Base-by-base conservation (phyloP, 768 basidiomycete species). In the Pleurotus giganteus region DNA sequence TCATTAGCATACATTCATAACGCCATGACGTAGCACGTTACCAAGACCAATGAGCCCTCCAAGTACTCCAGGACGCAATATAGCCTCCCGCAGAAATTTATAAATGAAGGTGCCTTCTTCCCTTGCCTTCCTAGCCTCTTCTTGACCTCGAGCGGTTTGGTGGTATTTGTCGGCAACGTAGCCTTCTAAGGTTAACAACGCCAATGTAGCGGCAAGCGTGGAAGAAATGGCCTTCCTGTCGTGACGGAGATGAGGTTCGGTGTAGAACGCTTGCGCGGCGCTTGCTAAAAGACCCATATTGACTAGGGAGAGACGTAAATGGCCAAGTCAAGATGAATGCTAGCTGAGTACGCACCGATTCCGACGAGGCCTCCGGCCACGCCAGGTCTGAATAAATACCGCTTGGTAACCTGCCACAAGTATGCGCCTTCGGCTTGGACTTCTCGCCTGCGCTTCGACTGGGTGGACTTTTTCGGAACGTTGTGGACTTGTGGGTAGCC, bases 291-390 rank as follows among this genome's bases (percentile, higher is more conserved):
- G 68, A 17, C 89, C 89, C 58, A 91, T 70, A 67, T 91, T 91
- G 45, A 88, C 88, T 89, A 54, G 0, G 47, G 37, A 11, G 12
- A 23, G 19, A 44, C n/a, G 32, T 32, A 21, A 53, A 43, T 47
- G 34, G n/a, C 32, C 28, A 49, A 21, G 31, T 11, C 27, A 19
- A 24, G 17, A 23, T 26, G 29, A 17, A 31, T 4, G 11, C 31
- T 37, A 34, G 45, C 9, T 50, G 41, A 27, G 24, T 6, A 73
- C 80, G 15, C 59, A 88, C 89, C 76, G 42, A 91, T 65, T 39
- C 88, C 88, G 57, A 91, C 60, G 26, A 90, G 70, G 39, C 90
- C 89, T 24, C 90, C 86, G 8, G 85, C 84, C 47, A 88, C 81
- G 23, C 82, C 82, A 12, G 89, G 88, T 26, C 81, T 77, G 56